These are phyloP conservation scores for Microsporum audouinii DNA, from an alignment of 2,329 filamentous ascomycete genomes.

Conservation along the genomic window DNA sequence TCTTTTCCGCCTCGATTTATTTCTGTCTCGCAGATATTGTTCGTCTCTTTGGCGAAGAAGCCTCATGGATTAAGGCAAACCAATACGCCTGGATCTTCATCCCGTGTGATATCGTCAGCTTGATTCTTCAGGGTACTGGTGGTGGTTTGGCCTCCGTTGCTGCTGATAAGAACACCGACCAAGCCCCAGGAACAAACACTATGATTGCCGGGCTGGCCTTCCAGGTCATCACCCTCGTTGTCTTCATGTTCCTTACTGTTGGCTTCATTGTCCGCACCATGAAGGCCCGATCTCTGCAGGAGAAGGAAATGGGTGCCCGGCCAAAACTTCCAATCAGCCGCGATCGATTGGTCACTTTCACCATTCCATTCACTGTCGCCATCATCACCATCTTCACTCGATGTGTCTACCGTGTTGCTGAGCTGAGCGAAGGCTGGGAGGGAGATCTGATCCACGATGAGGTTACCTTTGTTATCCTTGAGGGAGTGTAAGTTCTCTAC, in stretches of 20 bases:
- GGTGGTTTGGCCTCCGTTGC: conserved; percentile 26
- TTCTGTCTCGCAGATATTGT: conserved; percentile 45
- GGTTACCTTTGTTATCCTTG: conserved; percentile 41
- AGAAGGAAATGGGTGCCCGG: not conserved
- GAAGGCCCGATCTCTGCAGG: conserved; percentile 8
- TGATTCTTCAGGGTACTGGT: conserved; percentile 34
- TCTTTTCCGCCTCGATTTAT: conserved; percentile 54
- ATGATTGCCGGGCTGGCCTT: conserved; percentile 54
- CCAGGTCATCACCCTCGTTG: conserved; percentile 47
- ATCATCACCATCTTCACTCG: conserved; percentile 38
- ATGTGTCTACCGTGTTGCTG: conserved; percentile 41
- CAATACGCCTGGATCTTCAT: conserved; percentile 31
- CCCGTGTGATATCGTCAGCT: conserved; percentile 32
- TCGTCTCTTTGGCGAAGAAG: conserved; percentile 27
- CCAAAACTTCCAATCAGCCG: conserved; percentile 16
- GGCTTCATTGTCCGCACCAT: conserved; percentile 36
- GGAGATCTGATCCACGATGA: conserved; percentile 40
- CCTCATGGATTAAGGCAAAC: conserved; percentile 31
- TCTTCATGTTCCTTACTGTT: conserved; percentile 42
- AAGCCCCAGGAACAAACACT: conserved; percentile 44
- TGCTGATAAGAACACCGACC: conserved; percentile 19
- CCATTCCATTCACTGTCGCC: conserved; percentile 29
- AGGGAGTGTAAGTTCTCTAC: conserved; percentile 29
- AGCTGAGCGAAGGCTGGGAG: conserved; percentile 39
- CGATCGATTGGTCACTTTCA: conserved; percentile 28